phyloP scores from a whole-genome alignment of 192 early-diverging fungal species.

The Gorgonomyces haynaldii region DNA sequence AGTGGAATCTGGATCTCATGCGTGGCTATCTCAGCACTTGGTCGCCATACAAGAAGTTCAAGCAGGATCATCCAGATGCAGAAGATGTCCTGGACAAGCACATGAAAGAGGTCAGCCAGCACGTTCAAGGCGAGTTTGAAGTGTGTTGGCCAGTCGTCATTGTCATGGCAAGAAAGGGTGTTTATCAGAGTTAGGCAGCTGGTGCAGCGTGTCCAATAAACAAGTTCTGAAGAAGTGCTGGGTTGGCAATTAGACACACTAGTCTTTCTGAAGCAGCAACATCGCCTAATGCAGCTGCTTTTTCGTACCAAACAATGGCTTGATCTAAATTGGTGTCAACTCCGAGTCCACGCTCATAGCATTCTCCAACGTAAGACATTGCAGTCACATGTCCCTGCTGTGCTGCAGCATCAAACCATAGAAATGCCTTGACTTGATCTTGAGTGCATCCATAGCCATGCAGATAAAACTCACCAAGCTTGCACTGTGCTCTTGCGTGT shows the following conservation, averaged over 20 bases:
- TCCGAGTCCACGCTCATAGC: conserved; percentile 27
- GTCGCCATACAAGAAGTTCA: conserved; percentile 43
- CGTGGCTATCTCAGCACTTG: conserved; percentile 43
- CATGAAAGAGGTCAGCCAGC: conserved; percentile 17
- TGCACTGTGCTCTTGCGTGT: conserved; percentile 34
- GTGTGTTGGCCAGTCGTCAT: conserved; percentile 40
- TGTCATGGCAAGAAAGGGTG: conserved; percentile 22
- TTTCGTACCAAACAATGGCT: conserved; percentile 33
- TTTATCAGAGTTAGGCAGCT: conserved; percentile 5
- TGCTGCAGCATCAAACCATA: conserved; percentile 46
- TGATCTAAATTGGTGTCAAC: conserved; percentile 10
- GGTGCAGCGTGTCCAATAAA: conserved; percentile 5
- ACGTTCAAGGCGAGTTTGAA: conserved; percentile 19
- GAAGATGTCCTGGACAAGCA: conserved; percentile 34
- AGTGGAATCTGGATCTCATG: conserved; percentile 25
- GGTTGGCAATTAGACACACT: conserved; percentile 19
- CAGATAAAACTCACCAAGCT: conserved; percentile 23
- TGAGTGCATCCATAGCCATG: conserved; percentile 19
- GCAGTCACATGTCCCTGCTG: conserved; percentile 22
- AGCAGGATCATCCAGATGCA: conserved; percentile 17
- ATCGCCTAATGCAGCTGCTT: conserved; percentile 34
- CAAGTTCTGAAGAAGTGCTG: conserved; percentile 1
- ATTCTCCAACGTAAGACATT: conserved; percentile 23
- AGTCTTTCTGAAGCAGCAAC: conserved; percentile 22
- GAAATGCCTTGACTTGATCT: conserved; percentile 23